Evolutionary conservation across 441 rosid genomes (phyloP).

Genomic region (Mallotus japonicus): DNA sequence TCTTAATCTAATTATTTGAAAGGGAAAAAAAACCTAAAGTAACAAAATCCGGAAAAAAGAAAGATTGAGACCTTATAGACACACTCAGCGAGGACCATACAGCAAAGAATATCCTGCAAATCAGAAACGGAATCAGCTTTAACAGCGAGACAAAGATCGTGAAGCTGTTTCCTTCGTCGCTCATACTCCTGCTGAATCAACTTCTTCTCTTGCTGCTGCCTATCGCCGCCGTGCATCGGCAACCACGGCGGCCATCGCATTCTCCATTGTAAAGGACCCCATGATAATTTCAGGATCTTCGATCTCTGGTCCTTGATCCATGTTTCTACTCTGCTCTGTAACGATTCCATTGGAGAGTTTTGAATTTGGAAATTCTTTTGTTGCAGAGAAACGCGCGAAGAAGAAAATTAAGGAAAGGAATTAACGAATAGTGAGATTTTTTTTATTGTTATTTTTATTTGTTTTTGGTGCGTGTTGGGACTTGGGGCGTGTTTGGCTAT

Average conservation of each 20-base stretch:
- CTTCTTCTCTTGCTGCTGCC: slow-evolving; percentile 58
- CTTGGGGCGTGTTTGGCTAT: too few species aligned
- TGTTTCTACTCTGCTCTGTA: slow-evolving; percentile 72
- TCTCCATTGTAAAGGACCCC: slow-evolving; percentile 84
- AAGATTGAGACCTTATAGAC: slow-evolving; percentile 65
- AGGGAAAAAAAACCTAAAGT: too few species aligned
- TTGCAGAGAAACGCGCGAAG: too few species aligned
- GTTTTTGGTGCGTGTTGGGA: too few species aligned
- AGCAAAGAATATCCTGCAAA: slow-evolving; percentile 87
- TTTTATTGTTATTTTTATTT: too few species aligned
- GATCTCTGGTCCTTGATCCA: slow-evolving; percentile 93
- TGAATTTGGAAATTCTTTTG: too few species aligned
- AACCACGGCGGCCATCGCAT: slow-evolving; percentile 81
- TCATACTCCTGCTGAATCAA: slow-evolving; percentile 72
- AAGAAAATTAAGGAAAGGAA: too few species aligned
- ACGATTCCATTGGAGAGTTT: slow-evolving; percentile 50
- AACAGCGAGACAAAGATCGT: slow-evolving; percentile 69
- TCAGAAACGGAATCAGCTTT: slow-evolving; percentile 85
- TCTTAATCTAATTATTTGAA: too few species aligned
- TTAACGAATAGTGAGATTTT: too few species aligned
- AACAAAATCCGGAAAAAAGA: too few species aligned
- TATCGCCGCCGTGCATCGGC: slow-evolving; percentile 46
- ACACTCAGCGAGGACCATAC: slow-evolving; percentile 96
- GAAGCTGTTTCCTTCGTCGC: slow-evolving; percentile 66
- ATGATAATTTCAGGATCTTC: slow-evolving; percentile 62